A percentile compares a stretch with the other conserved stretches of the same genome.
Conservation (phyloP, 345 rosid species). For the Eucalyptus cladocalyx region DNA sequence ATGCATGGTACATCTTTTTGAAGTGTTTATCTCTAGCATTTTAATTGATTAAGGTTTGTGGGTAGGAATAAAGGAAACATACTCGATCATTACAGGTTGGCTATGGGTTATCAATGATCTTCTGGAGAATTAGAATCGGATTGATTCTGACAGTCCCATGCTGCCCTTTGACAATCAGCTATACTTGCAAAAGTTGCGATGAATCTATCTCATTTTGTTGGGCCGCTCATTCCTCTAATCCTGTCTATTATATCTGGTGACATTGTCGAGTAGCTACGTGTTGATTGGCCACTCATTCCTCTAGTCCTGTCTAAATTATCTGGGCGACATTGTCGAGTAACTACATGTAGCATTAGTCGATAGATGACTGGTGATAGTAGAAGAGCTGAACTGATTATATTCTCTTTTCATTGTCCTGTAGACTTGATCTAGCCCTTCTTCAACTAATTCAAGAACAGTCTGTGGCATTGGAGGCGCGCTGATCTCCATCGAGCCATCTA, state of each 20-base stretch:
- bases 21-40: not conserved
- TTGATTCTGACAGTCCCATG: not conserved
- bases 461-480: conserved; percentile 78
- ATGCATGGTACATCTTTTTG: not conserved
- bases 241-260: conserved; percentile 46
- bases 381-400: conserved; percentile 39
- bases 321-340: conserved; percentile 85
- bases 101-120: not conserved
- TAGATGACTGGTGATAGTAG: conserved; percentile 22
- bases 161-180: not conserved
- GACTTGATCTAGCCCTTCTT: conserved; percentile 80
- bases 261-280: conserved; percentile 84
- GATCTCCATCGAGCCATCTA: conserved; percentile 48
- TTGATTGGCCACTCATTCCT: not conserved
- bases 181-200: not conserved
- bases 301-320: conserved; percentile 12
- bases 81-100: not conserved
- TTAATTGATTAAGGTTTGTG: not conserved
- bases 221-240: not conserved
- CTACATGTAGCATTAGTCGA: conserved; percentile 75
- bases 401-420: conserved; percentile 82
- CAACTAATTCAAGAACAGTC: conserved; percentile 60
- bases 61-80: not conserved
- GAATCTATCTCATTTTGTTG: not conserved
- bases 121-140: not conserved